These are phyloP conservation scores for Misopates orontium DNA, from an alignment of 257 asterid genomes.

Conservation along the genomic window DNA sequence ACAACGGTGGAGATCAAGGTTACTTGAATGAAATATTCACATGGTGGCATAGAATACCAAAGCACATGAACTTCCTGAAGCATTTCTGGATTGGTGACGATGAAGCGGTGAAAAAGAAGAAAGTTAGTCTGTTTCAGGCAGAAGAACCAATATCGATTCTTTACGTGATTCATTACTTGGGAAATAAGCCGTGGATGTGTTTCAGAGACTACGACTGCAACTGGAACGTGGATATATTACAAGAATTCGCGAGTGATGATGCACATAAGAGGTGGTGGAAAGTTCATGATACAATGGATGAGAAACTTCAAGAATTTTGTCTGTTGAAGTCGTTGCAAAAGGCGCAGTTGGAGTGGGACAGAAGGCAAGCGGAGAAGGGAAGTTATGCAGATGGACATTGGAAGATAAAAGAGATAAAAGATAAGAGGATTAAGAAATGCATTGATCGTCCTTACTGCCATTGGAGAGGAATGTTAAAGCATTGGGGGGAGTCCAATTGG, in stretches of 20 bases:
- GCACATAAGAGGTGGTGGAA: constrained; percentile 89
- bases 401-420: constrained; percentile 49
- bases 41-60: constrained; percentile 93
- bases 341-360: constrained; percentile 88
- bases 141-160: constrained; percentile 82
- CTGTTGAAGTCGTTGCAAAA: constrained; percentile 65
- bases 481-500: constrained; percentile 88
- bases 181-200: constrained; percentile 90
- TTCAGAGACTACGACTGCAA: constrained; percentile 86
- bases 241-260: constrained; percentile 79
- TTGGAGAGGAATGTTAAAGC: constrained; percentile 75
- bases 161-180: constrained; percentile 76
- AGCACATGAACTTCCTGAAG: constrained; percentile 81
- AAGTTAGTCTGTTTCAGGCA: constrained; percentile 55
- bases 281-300: constrained; percentile 77
- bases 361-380: constrained; percentile 65
- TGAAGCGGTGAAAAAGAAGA: constrained; percentile 52
- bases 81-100: constrained; percentile 93
- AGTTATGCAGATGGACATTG: constrained; percentile 66
- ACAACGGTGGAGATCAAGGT: constrained; percentile 94
- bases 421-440: constrained; percentile 57
- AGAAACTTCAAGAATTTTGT: constrained; percentile 53
- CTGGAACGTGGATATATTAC: constrained; percentile 79
- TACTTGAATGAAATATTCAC: constrained; percentile 80
- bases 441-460: constrained; percentile 61